Base-by-base conservation (phyloP, 495 filamentous ascomycete genomes). In the Aspergillus nanangensis region DNA sequence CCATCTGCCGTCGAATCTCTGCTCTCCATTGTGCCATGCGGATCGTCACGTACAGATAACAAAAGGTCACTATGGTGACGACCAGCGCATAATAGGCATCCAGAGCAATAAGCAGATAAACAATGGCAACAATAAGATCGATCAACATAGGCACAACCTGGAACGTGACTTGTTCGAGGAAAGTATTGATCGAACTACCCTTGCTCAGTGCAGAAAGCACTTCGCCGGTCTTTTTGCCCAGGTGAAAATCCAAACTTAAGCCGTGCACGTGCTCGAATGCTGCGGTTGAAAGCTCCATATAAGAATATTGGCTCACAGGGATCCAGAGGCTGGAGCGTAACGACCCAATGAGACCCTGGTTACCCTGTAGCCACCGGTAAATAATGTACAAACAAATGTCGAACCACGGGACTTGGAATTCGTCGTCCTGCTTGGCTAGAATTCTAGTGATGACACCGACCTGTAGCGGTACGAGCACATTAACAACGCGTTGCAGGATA, bases 201-300 rank as follows among this genome's bases (percentile, higher is more conserved):
- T 97, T 97, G 68, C 91, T 95, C 45, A 98, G 71, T 0, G 93
- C 93, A 17, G 90, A 95, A 20, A 96, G 71, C 13, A 98, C 90
- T 63, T 98, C 93, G 19, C 93, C 93, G 1, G 93, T 97, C 63
- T 91, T 90, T 69, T 98, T 98, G 34, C 90, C 87, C 9, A 96
- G 78, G 63, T 98, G 93, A 56, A 98, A 98, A 58, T 97, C 93
- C 52, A 96, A 72, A 65, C 91, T 96, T 13, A 98, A 80, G 29
- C 84, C 81, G 63, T 97, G 93, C 14, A 98, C 93, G 59, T 98
- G 93, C 63, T 97, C 93, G 56, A 98, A 98, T 5, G 92, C 86
- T 7, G 93, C 90, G 2, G 90, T 92, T 1, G 90, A 95, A 22
- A 98, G 77, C 39, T 93, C 89, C 63, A 88, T 87, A 63, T 96